A percentile compares a stretch with the other conserved stretches of the same genome.
Conservation (phyloP, 768 basidiomycete genomes). For the Hydnomerulius pinastri region DNA sequence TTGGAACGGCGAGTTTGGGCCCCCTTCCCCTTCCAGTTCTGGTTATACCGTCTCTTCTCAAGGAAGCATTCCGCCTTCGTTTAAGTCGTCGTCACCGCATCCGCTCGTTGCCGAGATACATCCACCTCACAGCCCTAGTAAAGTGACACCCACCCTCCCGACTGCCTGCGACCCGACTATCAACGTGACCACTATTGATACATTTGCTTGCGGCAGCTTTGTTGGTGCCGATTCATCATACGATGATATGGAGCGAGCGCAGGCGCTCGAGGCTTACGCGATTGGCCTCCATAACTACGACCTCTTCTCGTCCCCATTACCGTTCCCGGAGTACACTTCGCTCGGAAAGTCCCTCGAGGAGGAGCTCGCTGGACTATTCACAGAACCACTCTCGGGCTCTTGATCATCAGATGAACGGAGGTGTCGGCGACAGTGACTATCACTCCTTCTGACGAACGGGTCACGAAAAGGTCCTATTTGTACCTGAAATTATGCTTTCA, state of each 20-base stretch:
- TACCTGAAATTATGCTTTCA: neutral
- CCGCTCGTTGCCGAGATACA: neutral
- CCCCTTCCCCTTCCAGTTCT: slow-evolving; percentile 8
- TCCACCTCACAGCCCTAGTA: neutral
- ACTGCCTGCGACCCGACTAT: neutral
- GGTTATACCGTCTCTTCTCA: neutral
- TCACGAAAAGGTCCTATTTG: too few species aligned
- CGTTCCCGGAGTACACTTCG: slow-evolving; percentile 6
- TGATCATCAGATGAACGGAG: neutral
- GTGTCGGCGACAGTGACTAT: too few species aligned
- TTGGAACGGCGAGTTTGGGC: slow-evolving; percentile 39
- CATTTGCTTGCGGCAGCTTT: slow-evolving; percentile 1
- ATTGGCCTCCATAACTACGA: slow-evolving; percentile 30
- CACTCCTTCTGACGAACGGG: too few species aligned
- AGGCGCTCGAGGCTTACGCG: slow-evolving; percentile 31
- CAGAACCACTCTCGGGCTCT: neutral
- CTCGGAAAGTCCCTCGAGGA: neutral
- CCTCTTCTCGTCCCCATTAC: slow-evolving; percentile 9
- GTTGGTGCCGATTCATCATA: slow-evolving; percentile 4
- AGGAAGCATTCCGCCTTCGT: neutral
- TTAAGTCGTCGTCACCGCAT: slow-evolving; percentile 3
- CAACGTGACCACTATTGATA: slow-evolving; percentile 4
- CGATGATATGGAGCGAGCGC: slow-evolving; percentile 25
- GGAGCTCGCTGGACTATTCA: slow-evolving; percentile 3
- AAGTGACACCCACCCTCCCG: neutral